Conservation (phyloP, 495 filamentous ascomycete genomes). For the Neurospora tetraspora region DNA sequence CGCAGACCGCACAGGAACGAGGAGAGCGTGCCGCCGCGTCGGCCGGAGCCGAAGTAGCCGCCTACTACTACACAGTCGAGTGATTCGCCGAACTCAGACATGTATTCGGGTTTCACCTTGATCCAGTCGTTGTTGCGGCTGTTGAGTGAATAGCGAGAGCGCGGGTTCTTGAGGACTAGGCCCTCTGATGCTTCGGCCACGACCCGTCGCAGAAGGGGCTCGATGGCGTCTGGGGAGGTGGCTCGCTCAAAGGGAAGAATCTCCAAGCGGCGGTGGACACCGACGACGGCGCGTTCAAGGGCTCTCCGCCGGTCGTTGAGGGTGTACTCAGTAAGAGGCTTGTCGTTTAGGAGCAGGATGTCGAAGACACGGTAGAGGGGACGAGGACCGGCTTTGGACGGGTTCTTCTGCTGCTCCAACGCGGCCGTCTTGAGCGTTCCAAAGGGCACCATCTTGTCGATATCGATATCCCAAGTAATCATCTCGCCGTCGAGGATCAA, state of each 20-base stretch:
- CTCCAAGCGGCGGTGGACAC: constrained; percentile 67
- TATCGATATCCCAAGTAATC: constrained; percentile 94
- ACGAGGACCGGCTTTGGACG: constrained; percentile 57
- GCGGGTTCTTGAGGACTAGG: constrained; percentile 87
- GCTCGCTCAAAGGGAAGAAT: constrained; percentile 67
- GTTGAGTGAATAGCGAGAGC: constrained; percentile 76
- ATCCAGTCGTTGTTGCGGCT: constrained; percentile 96
- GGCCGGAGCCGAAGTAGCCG: constrained; percentile 85
- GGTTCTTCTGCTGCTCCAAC: constrained; percentile 69
- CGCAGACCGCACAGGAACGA: constrained; percentile 83
- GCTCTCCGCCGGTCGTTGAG: constrained; percentile 74
- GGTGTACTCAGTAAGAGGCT: constrained; percentile 68
- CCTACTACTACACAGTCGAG: constrained; percentile 84
- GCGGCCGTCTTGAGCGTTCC: constrained; percentile 92
- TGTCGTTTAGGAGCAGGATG: constrained; percentile 78
- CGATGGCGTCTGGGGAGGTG: constrained; percentile 57
- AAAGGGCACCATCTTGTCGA: constrained; percentile 77
- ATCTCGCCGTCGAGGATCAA: constrained; percentile 96
- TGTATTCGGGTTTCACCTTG: constrained; percentile 98
- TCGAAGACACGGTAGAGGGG: constrained; percentile 83
- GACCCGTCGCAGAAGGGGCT: constrained; percentile 67
- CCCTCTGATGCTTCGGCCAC: constrained; percentile 86
- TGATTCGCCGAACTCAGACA: constrained; percentile 91
- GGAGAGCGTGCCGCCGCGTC: constrained; percentile 69
- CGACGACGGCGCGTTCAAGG: constrained; percentile 53